These are phyloP conservation scores for Brassica hybrid DNA, from an alignment of 441 rosid genomes.

Conservation along the genomic window DNA sequence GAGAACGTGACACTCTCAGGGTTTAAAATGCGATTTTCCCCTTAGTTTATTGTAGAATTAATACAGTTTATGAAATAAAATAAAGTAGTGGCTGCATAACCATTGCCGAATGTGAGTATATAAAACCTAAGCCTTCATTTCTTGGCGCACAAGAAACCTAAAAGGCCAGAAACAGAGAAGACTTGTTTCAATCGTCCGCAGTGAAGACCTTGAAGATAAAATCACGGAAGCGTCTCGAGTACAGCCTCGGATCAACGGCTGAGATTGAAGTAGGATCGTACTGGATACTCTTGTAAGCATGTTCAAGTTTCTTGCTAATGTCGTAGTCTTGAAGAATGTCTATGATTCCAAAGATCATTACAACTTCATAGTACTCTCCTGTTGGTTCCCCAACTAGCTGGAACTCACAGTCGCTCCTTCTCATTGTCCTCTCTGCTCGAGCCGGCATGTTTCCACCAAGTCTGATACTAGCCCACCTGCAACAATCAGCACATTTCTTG, in stretches of 20 bases:
- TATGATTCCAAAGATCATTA: slow-evolving; percentile 68
- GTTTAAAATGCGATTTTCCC: too few relatives aligned
- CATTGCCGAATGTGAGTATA: slow-evolving; percentile 7
- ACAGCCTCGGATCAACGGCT: slow-evolving; percentile 72
- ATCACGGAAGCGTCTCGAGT: slow-evolving; percentile 71
- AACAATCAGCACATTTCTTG: slow-evolving; percentile 8
- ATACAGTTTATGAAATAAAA: not conserved
- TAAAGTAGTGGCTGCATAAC: not conserved
- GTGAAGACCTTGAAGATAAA: slow-evolving; percentile 63
- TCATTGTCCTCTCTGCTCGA: slow-evolving; percentile 59
- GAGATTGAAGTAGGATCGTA: slow-evolving; percentile 73
- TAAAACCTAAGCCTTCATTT: slow-evolving; percentile 19
- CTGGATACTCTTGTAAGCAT: slow-evolving; percentile 69
- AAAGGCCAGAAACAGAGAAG: slow-evolving; percentile 18
- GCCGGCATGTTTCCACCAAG: slow-evolving; percentile 71
- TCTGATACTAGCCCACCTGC: slow-evolving; percentile 63
- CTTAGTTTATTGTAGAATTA: slow-evolving; percentile 18
- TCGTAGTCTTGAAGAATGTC: slow-evolving; percentile 79
- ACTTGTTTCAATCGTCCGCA: slow-evolving; percentile 49
- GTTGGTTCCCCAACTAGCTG: slow-evolving; percentile 69
- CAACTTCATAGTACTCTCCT: slow-evolving; percentile 65
- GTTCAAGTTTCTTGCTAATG: slow-evolving; percentile 76
- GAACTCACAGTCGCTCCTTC: slow-evolving; percentile 52
- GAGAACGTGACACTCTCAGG: too few relatives aligned
- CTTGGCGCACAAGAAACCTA: slow-evolving; percentile 18